phyloP scores from a whole-genome alignment of 2,329 filamentous ascomycete species.

The Pseudogymnoascus sp. region DNA sequence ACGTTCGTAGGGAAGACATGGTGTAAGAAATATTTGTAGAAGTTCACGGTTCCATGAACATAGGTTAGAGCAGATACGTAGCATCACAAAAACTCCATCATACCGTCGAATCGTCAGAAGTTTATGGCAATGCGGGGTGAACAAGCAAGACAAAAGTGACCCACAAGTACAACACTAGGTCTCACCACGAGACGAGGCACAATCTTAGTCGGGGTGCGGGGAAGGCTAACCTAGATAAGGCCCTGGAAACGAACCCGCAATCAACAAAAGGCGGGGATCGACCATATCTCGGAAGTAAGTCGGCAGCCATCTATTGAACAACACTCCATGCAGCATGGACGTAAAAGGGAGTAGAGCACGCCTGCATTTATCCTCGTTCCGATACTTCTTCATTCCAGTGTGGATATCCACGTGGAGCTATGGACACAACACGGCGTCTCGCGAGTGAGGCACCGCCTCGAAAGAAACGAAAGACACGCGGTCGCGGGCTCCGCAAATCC shows the following conservation, averaged over 20 bases:
- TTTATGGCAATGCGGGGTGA: neutral
- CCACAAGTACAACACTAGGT: neutral
- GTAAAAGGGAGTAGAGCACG: neutral
- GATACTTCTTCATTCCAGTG: neutral
- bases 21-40: neutral
- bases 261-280: neutral
- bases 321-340: neutral
- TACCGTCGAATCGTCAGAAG: neutral
- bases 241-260: neutral
- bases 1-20: neutral
- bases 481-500: slow-evolving; percentile 36
- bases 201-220: neutral
- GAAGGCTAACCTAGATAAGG: neutral
- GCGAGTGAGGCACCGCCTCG: neutral
- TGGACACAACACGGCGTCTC: neutral
- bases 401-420: neutral
- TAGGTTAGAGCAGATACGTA: neutral
- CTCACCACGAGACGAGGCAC: neutral
- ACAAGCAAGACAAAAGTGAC: neutral
- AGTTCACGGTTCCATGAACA: neutral
- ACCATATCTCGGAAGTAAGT: neutral
- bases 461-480: slow-evolving; percentile 31
- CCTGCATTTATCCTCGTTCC: neutral
- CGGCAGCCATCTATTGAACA: neutral
- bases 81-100: neutral